phyloP scores from a whole-genome alignment of 768 basidiomycete species.

The Butyriboletus loyo region DNA sequence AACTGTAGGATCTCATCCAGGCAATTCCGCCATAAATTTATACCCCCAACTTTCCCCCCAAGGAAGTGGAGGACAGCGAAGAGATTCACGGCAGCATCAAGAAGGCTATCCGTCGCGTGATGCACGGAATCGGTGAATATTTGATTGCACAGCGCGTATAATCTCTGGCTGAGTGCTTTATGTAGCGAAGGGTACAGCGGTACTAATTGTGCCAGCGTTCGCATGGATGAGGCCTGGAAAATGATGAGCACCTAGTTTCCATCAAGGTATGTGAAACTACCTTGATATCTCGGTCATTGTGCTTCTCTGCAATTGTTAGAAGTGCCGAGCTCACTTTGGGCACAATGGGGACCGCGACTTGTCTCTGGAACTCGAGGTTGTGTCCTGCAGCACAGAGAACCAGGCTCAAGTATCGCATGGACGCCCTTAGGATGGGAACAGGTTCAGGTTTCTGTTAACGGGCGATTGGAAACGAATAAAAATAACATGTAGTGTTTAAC shows the following conservation, averaged over 20 bases:
- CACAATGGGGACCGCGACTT: slow-evolving; percentile 67
- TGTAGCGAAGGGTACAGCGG: slow-evolving; percentile 66
- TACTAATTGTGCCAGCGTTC: slow-evolving; percentile 54
- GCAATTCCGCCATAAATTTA: slow-evolving; percentile 70
- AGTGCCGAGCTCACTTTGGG: slow-evolving; percentile 66
- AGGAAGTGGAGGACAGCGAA: slow-evolving; percentile 64
- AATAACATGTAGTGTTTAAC: slow-evolving; percentile 33
- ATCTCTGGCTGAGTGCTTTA: slow-evolving; percentile 48
- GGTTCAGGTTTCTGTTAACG: slow-evolving; percentile 64
- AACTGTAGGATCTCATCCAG: slow-evolving; percentile 66
- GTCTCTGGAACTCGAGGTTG: slow-evolving; percentile 79
- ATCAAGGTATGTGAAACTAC: slow-evolving; percentile 33
- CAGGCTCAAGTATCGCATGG: slow-evolving; percentile 58
- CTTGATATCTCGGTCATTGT: slow-evolving; percentile 49
- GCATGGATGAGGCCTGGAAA: slow-evolving; percentile 43
- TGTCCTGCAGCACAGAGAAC: slow-evolving; percentile 60
- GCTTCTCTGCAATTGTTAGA: slow-evolving; percentile 52
- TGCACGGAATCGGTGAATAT: slow-evolving; percentile 55
- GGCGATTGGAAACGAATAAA: slow-evolving; percentile 12
- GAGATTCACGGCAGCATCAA: slow-evolving; percentile 53
- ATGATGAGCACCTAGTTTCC: slow-evolving; percentile 2
- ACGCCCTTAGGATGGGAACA: slow-evolving; percentile 53
- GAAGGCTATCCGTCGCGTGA: slow-evolving; percentile 35
- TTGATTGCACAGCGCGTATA: slow-evolving; percentile 53
- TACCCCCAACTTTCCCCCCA: slow-evolving; percentile 76